These are phyloP conservation scores for Prosopis cineraria DNA, from an alignment of 306 rosid species.

Conservation along the genomic window DNA sequence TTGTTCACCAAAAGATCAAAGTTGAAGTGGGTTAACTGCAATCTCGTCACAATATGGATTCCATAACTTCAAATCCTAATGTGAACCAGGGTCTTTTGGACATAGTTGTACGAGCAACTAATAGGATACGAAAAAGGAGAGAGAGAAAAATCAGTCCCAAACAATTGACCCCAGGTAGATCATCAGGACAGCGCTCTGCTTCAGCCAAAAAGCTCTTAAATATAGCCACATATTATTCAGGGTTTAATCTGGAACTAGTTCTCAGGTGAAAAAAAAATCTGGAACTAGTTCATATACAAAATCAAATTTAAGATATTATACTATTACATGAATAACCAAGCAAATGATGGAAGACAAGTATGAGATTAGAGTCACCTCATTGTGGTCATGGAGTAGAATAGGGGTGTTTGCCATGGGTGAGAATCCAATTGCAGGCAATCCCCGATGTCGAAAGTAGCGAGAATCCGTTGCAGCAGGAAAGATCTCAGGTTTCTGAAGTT, in stretches of 20 bases:
- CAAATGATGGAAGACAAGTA: conserved; percentile 1
- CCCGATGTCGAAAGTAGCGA: conserved; percentile 71
- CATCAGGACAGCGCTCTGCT: neutral
- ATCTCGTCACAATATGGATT: neutral
- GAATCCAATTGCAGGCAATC: conserved; percentile 91
- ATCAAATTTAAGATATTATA: conserved; percentile 4
- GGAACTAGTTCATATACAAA: neutral
- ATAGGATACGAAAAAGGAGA: neutral
- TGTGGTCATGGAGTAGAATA: conserved; percentile 89
- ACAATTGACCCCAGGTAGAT: neutral
- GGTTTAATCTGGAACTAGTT: neutral
- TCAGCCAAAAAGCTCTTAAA: neutral
- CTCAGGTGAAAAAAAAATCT: too few relatives aligned
- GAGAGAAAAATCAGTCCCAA: neutral
- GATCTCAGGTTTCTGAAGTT: conserved; percentile 84
- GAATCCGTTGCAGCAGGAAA: conserved; percentile 91
- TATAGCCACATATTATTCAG: conserved; percentile 8
- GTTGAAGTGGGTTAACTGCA: neutral
- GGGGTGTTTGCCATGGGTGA: conserved; percentile 97
- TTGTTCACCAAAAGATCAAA: neutral
- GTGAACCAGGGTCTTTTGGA: neutral
- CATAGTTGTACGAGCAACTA: neutral
- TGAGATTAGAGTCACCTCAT: conserved; percentile 62
- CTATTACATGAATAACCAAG: conserved; percentile 2
- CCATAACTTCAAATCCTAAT: conserved; percentile 5